Base-by-base conservation (phyloP, 306 rosid species). In the Gastrolobium villosum region DNA sequence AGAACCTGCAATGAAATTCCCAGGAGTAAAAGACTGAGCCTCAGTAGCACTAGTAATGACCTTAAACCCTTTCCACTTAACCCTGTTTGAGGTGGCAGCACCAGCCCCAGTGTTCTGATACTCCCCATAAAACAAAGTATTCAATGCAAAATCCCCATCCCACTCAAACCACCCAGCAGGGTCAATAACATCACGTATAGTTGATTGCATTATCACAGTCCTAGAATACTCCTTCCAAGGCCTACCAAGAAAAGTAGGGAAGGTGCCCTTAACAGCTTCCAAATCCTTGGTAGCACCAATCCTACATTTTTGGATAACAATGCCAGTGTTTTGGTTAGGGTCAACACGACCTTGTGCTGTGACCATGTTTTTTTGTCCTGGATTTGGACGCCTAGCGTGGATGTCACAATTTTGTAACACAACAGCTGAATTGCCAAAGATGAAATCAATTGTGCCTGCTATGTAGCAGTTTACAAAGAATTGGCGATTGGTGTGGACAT, bases 291-390 rank as follows among this genome's bases (percentile, higher is more conserved):
- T 92, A 60, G 97, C 86, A 0, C 90, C 93, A 5, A 92, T 87
- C 10, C 93, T 78, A 6, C 84, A 55, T 9, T 89, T 89, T 5
- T 92, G 97, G 70, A 92, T 90, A 0, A 92, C 90, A n/a, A 92
- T 92, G 7, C 96, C 97, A 0, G 97, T 92, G 90, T 89, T 90
- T 13, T 92, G 97, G 76, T 90, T 89, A 0, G 96, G 94, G 79
- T 93, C 97, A 0, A 71, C 30, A 2, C 96, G 83, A 2, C 97
- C 97, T 10, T 93, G 97, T 3, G 96, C 97, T 0, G 97, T 93
- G 4, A 93, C 68, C 92, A 87, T 93, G 84, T 93, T 93, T 69
- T 86, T 89, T 61, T 93, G 96, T 9, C 90, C 88, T 0, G 92
- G 3, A 7, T 75, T 37, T 7, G 97, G 97, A n/a, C 74, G 89